Conservation (phyloP, 1,284 basidiomycete species). For the Sutorius eximius region DNA sequence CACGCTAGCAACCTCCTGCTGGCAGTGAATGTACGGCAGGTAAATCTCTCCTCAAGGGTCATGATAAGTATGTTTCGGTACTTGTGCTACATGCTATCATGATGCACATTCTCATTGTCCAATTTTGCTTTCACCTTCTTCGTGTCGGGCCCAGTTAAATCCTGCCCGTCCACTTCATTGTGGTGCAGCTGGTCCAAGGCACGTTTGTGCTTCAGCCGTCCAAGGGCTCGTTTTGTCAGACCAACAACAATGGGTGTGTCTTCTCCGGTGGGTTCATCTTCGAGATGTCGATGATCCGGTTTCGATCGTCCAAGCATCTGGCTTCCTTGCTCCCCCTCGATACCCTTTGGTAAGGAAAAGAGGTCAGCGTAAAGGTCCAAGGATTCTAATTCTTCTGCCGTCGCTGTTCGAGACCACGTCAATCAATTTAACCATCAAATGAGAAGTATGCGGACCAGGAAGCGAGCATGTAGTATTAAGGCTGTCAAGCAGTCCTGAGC, state of each 20-base stretch:
- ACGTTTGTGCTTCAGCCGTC: constrained; percentile 51
- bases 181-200: constrained; percentile 28
- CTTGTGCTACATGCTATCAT: background rate
- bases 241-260: constrained; percentile 10
- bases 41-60: background rate
- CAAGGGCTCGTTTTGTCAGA: constrained; percentile 46
- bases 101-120: constrained; percentile 1
- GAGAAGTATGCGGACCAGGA: constrained; percentile 31
- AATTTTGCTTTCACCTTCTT: constrained; percentile 24
- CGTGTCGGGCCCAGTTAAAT: background rate
- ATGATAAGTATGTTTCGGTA: background rate
- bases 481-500: constrained; percentile 18
- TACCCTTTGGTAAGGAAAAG: constrained; percentile 61
- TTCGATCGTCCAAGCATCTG: constrained; percentile 31
- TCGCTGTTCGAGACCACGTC: constrained; percentile 38
- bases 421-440: background rate
- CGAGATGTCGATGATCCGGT: background rate
- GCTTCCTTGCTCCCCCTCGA: constrained; percentile 46
- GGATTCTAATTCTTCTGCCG: constrained; percentile 46
- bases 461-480: constrained; percentile 35
- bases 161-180: background rate
- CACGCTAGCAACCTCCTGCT: too few species aligned
- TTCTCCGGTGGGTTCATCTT: constrained; percentile 17
- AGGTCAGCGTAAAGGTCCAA: constrained; percentile 65
- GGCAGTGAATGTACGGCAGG: too few species aligned